Conservation (phyloP, 2,329 filamentous ascomycete genomes). For the Diaporthe capsici region DNA sequence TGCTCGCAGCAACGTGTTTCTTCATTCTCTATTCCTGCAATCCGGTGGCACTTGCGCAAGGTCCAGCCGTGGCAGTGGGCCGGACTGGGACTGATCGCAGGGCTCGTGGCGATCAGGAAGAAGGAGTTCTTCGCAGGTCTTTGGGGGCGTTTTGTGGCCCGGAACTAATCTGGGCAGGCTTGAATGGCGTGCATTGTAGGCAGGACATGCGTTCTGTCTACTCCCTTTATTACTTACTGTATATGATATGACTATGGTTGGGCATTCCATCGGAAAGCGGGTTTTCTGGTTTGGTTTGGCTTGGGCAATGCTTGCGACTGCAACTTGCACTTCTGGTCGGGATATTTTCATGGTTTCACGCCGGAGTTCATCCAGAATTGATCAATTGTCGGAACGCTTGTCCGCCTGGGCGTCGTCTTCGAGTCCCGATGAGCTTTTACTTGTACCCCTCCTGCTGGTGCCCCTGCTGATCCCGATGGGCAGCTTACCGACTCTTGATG, state of each 20-base stretch:
- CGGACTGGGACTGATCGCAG: slow-evolving; percentile 38
- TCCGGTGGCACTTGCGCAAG: slow-evolving; percentile 39
- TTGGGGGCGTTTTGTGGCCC: slow-evolving; percentile 38
- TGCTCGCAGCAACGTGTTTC: slow-evolving; percentile 37
- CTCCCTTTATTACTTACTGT: slow-evolving; percentile 22
- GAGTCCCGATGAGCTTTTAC: background rate
- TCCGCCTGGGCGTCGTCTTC: background rate
- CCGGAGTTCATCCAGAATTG: slow-evolving; percentile 22
- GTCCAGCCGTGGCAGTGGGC: slow-evolving; percentile 43
- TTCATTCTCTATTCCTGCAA: slow-evolving; percentile 31
- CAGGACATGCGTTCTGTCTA: background rate
- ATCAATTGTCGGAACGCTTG: slow-evolving; percentile 1
- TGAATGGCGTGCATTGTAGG: slow-evolving; percentile 7
- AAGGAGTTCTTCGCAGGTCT: slow-evolving; percentile 38
- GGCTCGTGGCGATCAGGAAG: slow-evolving; percentile 33
- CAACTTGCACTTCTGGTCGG: slow-evolving; percentile 20
- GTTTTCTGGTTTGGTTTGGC: slow-evolving; percentile 22
- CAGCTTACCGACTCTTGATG: background rate
- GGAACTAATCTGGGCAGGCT: background rate
- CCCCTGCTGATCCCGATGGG: background rate
- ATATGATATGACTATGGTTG: slow-evolving; percentile 28
- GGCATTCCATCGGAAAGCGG: slow-evolving; percentile 32
- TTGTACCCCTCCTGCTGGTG: background rate
- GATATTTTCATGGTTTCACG: slow-evolving; percentile 5
- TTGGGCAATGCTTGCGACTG: slow-evolving; percentile 30